Evolutionary conservation across 495 filamentous ascomycete species (phyloP).

Genomic region (Talaromyces thailandensis): DNA sequence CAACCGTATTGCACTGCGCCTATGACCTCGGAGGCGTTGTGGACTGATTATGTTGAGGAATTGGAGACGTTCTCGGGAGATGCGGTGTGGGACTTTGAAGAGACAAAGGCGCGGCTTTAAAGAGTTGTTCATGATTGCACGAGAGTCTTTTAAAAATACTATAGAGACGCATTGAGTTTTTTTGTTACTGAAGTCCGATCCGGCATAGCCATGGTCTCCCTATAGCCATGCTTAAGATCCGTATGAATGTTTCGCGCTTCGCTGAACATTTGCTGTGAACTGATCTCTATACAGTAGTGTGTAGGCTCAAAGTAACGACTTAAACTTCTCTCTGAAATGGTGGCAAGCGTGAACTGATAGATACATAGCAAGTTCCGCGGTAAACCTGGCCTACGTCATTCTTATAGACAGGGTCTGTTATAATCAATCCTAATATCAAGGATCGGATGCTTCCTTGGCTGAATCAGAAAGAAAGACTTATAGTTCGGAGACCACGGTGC

Average conservation of each 20-base stretch:
- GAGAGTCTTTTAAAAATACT: not conserved
- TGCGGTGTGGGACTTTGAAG: not conserved
- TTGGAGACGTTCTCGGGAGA: not conserved
- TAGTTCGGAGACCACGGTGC: too few relatives aligned
- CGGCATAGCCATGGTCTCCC: not conserved
- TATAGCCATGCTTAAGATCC: not conserved
- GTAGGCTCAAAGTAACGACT: too few relatives aligned
- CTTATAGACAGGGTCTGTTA: too few relatives aligned
- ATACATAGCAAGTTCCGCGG: too few relatives aligned
- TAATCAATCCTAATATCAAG: too few relatives aligned
- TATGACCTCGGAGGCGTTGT: slow-evolving; percentile 9
- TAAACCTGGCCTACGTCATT: too few relatives aligned
- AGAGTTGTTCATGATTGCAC: not conserved
- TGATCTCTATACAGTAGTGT: not conserved
- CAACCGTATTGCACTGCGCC: slow-evolving; percentile 13
- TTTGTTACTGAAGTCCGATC: not conserved
- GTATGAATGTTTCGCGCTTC: not conserved
- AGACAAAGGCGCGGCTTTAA: not conserved
- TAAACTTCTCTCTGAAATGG: too few relatives aligned
- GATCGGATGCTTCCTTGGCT: too few relatives aligned
- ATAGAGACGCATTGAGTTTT: not conserved
- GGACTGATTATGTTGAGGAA: not conserved
- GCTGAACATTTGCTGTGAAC: not conserved
- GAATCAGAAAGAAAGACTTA: too few relatives aligned
- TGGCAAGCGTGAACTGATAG: too few relatives aligned